Percentiles rank a stretch among this genome's conserved stretches.
These are phyloP conservation scores for Colletotrichum echinochloae DNA, from an alignment of 2,329 filamentous ascomycete genomes.

Conservation along the genomic window DNA sequence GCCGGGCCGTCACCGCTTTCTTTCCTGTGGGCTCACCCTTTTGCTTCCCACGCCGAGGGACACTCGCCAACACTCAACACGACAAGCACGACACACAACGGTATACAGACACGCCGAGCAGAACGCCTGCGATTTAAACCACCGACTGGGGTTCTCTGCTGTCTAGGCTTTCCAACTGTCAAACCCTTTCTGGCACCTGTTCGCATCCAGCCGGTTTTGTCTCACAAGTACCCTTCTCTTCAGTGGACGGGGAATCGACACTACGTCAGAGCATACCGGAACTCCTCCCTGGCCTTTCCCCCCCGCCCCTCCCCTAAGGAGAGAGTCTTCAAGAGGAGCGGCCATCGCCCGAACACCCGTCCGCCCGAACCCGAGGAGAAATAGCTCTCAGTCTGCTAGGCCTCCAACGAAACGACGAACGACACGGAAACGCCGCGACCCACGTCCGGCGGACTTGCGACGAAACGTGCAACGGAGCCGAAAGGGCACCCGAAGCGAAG, in stretches of 20 bases:
- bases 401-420: neutral
- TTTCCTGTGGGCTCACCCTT: slow-evolving; percentile 8
- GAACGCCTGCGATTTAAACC: neutral
- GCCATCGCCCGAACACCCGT: neutral
- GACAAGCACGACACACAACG: slow-evolving; percentile 8
- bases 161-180: neutral
- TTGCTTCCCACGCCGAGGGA: neutral
- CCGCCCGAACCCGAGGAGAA: neutral
- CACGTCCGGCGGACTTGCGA: slow-evolving; percentile 12
- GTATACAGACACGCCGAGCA: slow-evolving; percentile 1
- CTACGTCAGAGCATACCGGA: slow-evolving; percentile 34
- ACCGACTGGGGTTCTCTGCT: neutral
- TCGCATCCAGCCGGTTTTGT: slow-evolving; percentile 3
- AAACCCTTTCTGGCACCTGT: slow-evolving; percentile 12
- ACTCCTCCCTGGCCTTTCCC: slow-evolving; percentile 28
- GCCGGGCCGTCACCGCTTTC: slow-evolving; percentile 23
- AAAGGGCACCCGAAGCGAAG: slow-evolving; percentile 9
- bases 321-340: neutral
- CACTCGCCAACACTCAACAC: neutral
- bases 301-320: neutral
- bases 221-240: slow-evolving; percentile 22
- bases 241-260: slow-evolving; percentile 22
- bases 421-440: slow-evolving; percentile 1
- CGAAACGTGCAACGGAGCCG: slow-evolving; percentile 24
- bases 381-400: slow-evolving; percentile 11